Evolutionary conservation across 768 basidiomycete species (phyloP), one percentile per base, ranked within the genome.

Genomic region (Rhizopogon roseolus): DNA sequence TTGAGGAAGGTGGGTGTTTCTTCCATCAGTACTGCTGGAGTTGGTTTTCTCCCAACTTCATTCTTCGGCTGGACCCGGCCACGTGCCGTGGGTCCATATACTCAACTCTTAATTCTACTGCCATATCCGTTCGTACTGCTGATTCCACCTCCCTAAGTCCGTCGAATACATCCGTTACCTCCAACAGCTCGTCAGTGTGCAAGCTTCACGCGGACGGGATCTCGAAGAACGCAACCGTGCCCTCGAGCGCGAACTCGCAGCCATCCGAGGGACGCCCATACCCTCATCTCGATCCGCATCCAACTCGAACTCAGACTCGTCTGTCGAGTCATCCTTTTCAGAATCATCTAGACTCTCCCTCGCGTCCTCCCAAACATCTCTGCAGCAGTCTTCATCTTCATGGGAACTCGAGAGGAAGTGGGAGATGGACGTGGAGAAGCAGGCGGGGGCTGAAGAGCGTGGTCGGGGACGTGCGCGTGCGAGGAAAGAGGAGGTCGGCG

Each of bases 151-250:
- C 0, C 5, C 22, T 52, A 78, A 78, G 73, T 77, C 76, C 41
- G 76, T 78, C 52, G 77, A 78, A 50, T 78, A 78, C 49, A 78
- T 78, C 53, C 80, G 90, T 53, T 93, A 91, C 67, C 81, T 93
- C 10, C 91, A 93, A 65, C 90, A 93, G 60, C 84, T 93, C 50
- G 90, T 93, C 9, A 81, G 79, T 3, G 86, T 84, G 0, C 91
- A 93, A 62, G 88, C 88, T 4, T 80, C 79, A 41, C 76, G 90
- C 9, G 92, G 90, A 65, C 74, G 87, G 39, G 89, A 91, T 62
- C 75, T 93, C 46, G 91, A 93, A 67, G 78, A 79, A 49, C 83
- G 87, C 68, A 78, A 92, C 37, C 77, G 79, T 42, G 65, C 57
- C 42, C 34, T 71, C 50, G 68, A 71, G 45, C 41, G 54, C n/a